These are phyloP conservation scores for Stagonosporopsis vannaccii DNA, from an alignment of 2,329 filamentous ascomycete species.

Conservation along the genomic window DNA sequence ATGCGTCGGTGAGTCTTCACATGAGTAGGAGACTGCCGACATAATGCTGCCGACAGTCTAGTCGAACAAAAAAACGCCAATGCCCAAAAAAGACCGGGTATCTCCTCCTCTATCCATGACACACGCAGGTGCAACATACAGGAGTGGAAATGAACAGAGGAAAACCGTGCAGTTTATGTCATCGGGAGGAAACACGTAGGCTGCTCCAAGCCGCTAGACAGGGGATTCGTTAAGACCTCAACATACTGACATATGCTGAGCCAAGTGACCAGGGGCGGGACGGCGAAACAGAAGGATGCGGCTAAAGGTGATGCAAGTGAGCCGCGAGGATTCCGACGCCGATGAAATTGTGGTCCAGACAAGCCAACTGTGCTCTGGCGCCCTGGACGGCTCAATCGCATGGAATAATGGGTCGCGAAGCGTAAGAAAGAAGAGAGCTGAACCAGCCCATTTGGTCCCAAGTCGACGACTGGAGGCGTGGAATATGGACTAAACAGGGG, in stretches of 20 bases:
- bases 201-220: not conserved
- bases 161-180: not conserved
- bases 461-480: not conserved
- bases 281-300: not conserved
- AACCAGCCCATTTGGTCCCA: not conserved
- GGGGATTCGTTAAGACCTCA: conserved; percentile 1
- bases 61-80: not conserved
- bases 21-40: not conserved
- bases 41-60: not conserved
- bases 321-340: not conserved
- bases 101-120: conserved; percentile 1
- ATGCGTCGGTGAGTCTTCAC: not conserved
- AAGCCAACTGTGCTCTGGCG: not conserved
- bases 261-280: conserved; percentile 1
- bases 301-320: not conserved
- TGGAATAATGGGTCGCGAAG: not conserved
- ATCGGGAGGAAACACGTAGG: not conserved
- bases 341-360: not conserved
- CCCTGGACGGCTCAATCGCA: not conserved
- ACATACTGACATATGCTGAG: not conserved
- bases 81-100: not conserved
- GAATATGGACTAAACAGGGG: no score
- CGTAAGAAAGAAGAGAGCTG: not conserved
- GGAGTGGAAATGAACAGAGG: not conserved
- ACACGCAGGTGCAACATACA: not conserved